Base-by-base conservation (phyloP, 1,284 basidiomycete genomes). In the Boletus semigastroideus region DNA sequence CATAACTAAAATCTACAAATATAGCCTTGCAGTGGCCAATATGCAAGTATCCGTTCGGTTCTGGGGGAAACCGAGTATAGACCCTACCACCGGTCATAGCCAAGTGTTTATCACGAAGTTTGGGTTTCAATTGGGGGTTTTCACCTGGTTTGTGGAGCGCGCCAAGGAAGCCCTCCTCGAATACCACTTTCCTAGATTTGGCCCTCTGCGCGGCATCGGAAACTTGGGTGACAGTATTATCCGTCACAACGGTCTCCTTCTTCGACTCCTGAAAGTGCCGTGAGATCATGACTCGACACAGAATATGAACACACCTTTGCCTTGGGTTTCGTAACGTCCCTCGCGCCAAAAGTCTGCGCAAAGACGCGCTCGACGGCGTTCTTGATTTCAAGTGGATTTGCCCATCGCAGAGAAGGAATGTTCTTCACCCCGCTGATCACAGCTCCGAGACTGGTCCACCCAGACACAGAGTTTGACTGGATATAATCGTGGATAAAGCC, bases 1-100 rank as follows among this genome's bases (percentile, higher is more conserved):
- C 97, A 68, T 93, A 99, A 28, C 97, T 97, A 72, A 99, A 99
- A 74, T 97, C 92, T 61, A 99, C 86, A 64, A 98, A 97, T 64
- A 99, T 98, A 8, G 97, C 96, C 70, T 99, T 99, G 49, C 95
- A 97, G 67, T 99, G 97, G 5, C 94, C 95, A 54, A 98, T 94
- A 70, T 98, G 95, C 44, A 98, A 78, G 74, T 84, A 98, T 6
- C 96, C 96, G 68, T 99, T 99, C 2, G 97, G 97, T 74, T 99
- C 97, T 4, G 97, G 97, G 20, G 97, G 97, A 76, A 99, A 99
- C 36, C 97, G 93, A 8, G 97, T 99, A 75, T 90, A 89, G 6
- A 99, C 94, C 54, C 82, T 75, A 13, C 94, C 93, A 25, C 83
- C 83, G 0, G 97, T 98, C 16, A 80, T 80, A 16, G 80, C 78